Evolutionary conservation across 208 protist species (phyloP).

Genomic region (Leishmania tarentolae): DNA sequence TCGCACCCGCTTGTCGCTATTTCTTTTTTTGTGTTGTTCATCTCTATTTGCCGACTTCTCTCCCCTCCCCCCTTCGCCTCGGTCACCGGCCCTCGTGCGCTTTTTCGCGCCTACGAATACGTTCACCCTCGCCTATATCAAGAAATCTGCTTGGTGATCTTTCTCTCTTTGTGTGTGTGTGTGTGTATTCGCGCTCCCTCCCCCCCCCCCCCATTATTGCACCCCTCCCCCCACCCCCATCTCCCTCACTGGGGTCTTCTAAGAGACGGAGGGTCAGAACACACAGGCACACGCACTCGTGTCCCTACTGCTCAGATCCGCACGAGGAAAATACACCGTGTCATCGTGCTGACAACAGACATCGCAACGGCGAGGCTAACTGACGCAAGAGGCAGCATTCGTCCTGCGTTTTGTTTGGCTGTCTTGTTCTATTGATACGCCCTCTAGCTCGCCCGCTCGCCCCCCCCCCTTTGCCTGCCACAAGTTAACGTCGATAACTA

Average conservation of each 20-base stretch:
- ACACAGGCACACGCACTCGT: not conserved
- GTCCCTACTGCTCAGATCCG: not conserved
- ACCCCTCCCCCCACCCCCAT: not conserved
- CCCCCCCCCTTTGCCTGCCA: not conserved
- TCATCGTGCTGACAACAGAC: not conserved
- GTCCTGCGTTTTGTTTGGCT: not conserved
- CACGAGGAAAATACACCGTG: not conserved
- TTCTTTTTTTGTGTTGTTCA: not conserved
- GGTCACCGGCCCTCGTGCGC: not conserved
- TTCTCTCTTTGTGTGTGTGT: not conserved
- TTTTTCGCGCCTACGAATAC: not conserved
- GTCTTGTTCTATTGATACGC: not conserved
- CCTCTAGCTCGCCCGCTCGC: no score
- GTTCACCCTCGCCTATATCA: not conserved
- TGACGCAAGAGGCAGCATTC: not conserved
- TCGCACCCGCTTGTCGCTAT: not conserved
- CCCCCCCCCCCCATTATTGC: not conserved
- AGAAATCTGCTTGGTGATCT: not conserved
- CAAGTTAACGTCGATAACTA: not conserved
- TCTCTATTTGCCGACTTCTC: not conserved
- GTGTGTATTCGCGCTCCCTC: not conserved
- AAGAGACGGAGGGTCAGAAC: not conserved
- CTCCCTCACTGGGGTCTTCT: not conserved
- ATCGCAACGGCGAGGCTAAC: not conserved
- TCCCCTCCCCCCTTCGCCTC: not conserved